Conservation (phyloP, 345 rosid species). For the Bretschneidera sinensis region DNA sequence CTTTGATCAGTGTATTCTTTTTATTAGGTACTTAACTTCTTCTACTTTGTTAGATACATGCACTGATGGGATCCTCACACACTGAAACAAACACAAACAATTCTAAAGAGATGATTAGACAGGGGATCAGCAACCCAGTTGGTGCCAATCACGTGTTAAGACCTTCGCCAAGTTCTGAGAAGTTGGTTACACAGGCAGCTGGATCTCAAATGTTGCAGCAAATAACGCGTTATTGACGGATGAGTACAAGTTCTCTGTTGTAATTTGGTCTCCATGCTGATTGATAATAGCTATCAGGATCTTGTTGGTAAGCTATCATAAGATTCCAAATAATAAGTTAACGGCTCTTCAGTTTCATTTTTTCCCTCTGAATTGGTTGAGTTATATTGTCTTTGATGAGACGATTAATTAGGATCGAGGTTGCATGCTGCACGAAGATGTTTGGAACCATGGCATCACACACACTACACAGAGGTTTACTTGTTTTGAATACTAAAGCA, state of each 20-base stretch:
- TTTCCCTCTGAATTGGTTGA: not conserved
- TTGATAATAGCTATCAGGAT: conserved; percentile 3
- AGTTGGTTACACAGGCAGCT: conserved; percentile 59
- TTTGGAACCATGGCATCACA: too few relatives aligned
- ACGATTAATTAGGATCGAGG: too few relatives aligned
- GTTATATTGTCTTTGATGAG: not conserved
- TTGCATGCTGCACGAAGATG: too few relatives aligned
- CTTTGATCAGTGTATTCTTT: too few relatives aligned
- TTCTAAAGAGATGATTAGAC: conserved; percentile 57
- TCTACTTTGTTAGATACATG: conserved; percentile 44
- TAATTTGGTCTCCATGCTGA: conserved; percentile 11
- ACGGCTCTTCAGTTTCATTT: not conserved
- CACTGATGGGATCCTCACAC: conserved; percentile 62
- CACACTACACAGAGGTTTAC: too few relatives aligned
- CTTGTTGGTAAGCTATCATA: conserved; percentile 23
- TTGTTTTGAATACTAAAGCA: too few relatives aligned
- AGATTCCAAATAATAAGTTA: too few relatives aligned
- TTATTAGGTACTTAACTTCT: conserved; percentile 12
- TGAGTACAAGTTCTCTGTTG: conserved; percentile 8
- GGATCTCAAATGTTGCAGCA: conserved; percentile 77
- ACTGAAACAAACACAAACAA: conserved; percentile 44
- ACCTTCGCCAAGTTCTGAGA: conserved; percentile 80
- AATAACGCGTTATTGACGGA: conserved; percentile 64
- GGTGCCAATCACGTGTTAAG: conserved; percentile 52
- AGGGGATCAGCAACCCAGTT: conserved; percentile 50